Conservation (phyloP, 108 stramenopile species). For the Schizochytrium sp. region DNA sequence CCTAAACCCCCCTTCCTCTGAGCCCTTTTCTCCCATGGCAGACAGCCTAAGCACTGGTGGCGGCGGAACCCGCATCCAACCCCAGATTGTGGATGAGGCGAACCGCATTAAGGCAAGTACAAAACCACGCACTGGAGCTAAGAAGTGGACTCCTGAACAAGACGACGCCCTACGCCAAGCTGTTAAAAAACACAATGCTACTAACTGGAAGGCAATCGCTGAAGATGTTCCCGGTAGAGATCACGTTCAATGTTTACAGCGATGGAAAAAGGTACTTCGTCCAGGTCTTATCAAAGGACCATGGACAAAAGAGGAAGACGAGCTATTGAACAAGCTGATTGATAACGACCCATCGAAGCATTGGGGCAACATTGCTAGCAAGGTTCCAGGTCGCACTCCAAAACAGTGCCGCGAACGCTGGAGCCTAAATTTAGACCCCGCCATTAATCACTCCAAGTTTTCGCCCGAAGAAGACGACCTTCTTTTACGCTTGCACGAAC, state of each 20-base stretch:
- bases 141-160: constrained; percentile 33
- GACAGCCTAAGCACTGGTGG: neutral
- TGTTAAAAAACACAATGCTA: neutral
- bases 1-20: neutral
- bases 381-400: constrained; percentile 14
- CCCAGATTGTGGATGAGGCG: neutral
- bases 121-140: constrained; percentile 6
- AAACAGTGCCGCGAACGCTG: constrained; percentile 59
- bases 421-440: constrained; percentile 30
- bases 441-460: neutral
- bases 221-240: constrained; percentile 24
- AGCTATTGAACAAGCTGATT: neutral
- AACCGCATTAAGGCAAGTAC: neutral
- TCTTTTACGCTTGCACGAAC: neutral
- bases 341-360: neutral
- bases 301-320: constrained; percentile 53
- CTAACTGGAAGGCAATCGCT: neutral
- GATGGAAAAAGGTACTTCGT: constrained; percentile 78
- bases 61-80: neutral
- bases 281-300: constrained; percentile 75
- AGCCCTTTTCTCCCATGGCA: neutral
- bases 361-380: constrained; percentile 16
- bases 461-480: constrained; percentile 35
- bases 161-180: constrained; percentile 8
- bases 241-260: constrained; percentile 77